Evolutionary conservation across 345 rosid genomes (phyloP).

Genomic region (Pugionium cornutum): DNA sequence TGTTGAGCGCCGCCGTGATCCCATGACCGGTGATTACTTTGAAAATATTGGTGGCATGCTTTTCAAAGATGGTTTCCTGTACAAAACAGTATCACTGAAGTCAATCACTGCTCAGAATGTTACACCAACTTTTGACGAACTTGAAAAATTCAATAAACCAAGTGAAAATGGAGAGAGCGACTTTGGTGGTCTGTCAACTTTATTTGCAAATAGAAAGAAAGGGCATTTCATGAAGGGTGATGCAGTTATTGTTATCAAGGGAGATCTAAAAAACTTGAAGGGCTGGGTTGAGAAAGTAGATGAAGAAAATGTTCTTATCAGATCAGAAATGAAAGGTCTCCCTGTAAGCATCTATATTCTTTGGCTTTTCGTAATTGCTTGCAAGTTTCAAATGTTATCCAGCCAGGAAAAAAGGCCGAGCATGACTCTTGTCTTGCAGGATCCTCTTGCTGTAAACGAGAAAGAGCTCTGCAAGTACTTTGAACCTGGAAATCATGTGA

Average conservation of each 20-base stretch:
- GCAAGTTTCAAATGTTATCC: conserved; percentile 5
- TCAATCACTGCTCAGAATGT: conserved; percentile 75
- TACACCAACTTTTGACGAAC: conserved; percentile 93
- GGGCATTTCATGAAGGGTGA: conserved; percentile 99
- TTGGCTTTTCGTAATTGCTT: conserved; percentile 4
- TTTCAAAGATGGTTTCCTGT: conserved; percentile 91
- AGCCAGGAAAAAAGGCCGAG: conserved; percentile 9
- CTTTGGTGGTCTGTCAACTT: conserved; percentile 71
- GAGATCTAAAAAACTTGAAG: conserved; percentile 88
- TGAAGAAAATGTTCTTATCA: conserved; percentile 87
- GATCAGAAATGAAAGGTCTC: conserved; percentile 88
- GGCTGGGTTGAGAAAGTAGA: conserved; percentile 99
- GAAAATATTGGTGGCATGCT: conserved; percentile 77
- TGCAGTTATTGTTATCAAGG: conserved; percentile 89
- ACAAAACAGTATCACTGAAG: conserved; percentile 79
- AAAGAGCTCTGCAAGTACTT: conserved; percentile 93
- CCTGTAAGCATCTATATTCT: conserved; percentile 60
- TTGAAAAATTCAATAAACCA: conserved; percentile 83
- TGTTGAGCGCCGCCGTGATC: conserved; percentile 89
- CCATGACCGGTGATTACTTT: conserved; percentile 84
- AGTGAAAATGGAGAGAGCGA: conserved; percentile 79
- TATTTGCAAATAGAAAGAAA: conserved; percentile 90
- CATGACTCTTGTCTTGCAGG: conserved; percentile 47
- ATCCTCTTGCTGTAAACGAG: conserved; percentile 80
- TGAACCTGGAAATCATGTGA: conserved; percentile 97